Base-by-base conservation (phyloP, 257 asterid species). In the Capsicum pubescens region DNA sequence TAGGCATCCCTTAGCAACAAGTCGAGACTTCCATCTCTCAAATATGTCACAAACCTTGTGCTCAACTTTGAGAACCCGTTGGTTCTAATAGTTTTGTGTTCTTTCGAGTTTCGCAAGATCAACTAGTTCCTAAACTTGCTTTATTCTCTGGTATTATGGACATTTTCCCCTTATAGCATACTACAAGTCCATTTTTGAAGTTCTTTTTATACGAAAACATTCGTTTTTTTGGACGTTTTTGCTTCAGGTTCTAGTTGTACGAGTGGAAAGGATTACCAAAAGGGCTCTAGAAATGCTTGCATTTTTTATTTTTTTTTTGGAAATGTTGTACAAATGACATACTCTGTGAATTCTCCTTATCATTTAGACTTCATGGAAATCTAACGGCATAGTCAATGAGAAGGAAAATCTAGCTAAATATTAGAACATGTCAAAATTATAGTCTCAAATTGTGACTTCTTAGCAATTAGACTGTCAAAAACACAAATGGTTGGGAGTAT, bases 141-240 rank as follows among this genome's bases (percentile, higher is more conserved):
- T 35, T 9, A 12, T 66, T 66, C 21, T 67, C 12, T 67, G 15
- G 46, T 67, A 14, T 67, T 36, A 67, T 35, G 76, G 12, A 2
- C 50, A 67, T 35, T 35, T 67, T 2, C 76, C 76, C 76, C 76
- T 67, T 67, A 36, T 67, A 67, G 74, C 39, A 66, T 66, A 17
- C 46, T 66, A 32, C 71, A 66, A 35, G 46, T 32, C 39, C 71
- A 64, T 32, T 32, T 26, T 32, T 32, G 14, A 11, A 54, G 15
- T 10, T 54, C 11, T 54, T 11, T 11, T 54, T 3, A 55, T 13
- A 46, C 6, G 8, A 66, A 66, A 35, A 35, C 42, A 35, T 66
- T 9, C 59, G 13, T 14, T 13, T 39, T 32, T 66, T 66, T 35
- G 48, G 21, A 32, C 32, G 46, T 66, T 66, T 13, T 32, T 66